These are phyloP conservation scores for Silene coronaria DNA, from an alignment of 179 eudicot genomes.

Conservation along the genomic window DNA sequence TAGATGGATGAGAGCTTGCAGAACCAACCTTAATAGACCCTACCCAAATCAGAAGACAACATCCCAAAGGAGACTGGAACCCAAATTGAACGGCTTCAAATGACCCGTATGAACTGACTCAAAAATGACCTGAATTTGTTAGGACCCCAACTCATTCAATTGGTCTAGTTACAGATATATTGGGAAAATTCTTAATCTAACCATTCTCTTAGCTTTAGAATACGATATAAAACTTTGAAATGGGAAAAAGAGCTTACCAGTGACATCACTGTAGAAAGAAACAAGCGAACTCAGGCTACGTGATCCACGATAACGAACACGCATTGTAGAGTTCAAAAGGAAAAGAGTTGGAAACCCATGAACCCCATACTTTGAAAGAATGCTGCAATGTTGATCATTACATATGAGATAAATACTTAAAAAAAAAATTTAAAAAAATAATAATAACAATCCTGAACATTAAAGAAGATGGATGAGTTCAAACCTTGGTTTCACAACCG, in stretches of 20 bases:
- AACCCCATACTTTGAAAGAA: slow-evolving; percentile 87
- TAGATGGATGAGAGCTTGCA: too few species aligned
- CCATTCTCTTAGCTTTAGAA: neutral
- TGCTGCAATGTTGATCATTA: slow-evolving; percentile 40
- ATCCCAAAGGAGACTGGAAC: neutral
- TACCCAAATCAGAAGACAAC: neutral
- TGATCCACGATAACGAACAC: slow-evolving; percentile 75
- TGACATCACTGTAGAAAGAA: slow-evolving; percentile 64
- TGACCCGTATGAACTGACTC: neutral
- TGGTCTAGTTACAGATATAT: neutral
- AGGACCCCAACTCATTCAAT: neutral
- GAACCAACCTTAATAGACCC: neutral
- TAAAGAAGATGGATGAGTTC: slow-evolving; percentile 16
- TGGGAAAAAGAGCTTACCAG: slow-evolving; percentile 44
- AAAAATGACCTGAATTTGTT: neutral
- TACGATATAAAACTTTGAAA: neutral
- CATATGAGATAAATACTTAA: neutral
- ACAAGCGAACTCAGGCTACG: slow-evolving; percentile 65
- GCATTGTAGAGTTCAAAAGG: slow-evolving; percentile 79
- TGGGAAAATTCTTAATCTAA: neutral
- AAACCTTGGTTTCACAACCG: slow-evolving; percentile 79
- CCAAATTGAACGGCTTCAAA: neutral
- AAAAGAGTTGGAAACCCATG: slow-evolving; percentile 91
- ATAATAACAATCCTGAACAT: too few species aligned
- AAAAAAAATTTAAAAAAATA: neutral